phyloP scores from a whole-genome alignment of 139 green algal genomes.

The Ettlia oleoabundans region DNA sequence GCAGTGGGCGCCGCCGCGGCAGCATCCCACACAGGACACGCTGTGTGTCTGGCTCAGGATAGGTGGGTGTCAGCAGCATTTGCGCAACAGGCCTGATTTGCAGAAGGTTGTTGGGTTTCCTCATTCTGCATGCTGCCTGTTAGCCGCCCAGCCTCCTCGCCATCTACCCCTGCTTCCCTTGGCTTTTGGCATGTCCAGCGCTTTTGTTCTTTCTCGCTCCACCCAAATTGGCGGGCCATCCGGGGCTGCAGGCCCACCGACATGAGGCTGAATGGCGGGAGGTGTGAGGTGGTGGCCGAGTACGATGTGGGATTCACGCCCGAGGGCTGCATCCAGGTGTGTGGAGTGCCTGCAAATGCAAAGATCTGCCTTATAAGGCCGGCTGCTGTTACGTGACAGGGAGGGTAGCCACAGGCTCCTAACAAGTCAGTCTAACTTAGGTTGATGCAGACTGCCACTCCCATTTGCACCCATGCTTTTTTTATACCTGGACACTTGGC shows the following conservation, averaged over 20 bases:
- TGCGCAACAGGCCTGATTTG: no score
- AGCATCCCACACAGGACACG: slow-evolving; percentile 33
- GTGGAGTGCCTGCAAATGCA: not conserved
- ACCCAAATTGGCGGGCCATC: no score
- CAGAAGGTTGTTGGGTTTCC: no score
- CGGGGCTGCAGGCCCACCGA: slow-evolving; percentile 6
- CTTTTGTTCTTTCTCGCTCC: not conserved
- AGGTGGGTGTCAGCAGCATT: slow-evolving; percentile 22
- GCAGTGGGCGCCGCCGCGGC: slow-evolving; percentile 61
- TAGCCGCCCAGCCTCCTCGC: not conserved
- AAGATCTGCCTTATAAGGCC: not conserved
- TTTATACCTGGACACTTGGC: no score
- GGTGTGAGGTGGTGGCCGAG: not conserved
- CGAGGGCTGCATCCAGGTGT: slow-evolving; percentile 4
- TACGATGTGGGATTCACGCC: not conserved
- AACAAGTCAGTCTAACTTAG: not conserved
- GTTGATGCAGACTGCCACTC: not conserved
- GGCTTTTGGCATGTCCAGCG: not conserved
- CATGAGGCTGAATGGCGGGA: slow-evolving; percentile 38
- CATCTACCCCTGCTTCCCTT: not conserved
- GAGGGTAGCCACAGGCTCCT: no score
- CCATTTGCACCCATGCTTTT: not conserved
- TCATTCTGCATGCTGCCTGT: not conserved
- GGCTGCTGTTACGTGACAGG: not conserved
- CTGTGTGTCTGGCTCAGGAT: slow-evolving; percentile 45